Evolutionary conservation across 192 early-diverging fungal species (phyloP).

Genomic region (Backusella macrospora): DNA sequence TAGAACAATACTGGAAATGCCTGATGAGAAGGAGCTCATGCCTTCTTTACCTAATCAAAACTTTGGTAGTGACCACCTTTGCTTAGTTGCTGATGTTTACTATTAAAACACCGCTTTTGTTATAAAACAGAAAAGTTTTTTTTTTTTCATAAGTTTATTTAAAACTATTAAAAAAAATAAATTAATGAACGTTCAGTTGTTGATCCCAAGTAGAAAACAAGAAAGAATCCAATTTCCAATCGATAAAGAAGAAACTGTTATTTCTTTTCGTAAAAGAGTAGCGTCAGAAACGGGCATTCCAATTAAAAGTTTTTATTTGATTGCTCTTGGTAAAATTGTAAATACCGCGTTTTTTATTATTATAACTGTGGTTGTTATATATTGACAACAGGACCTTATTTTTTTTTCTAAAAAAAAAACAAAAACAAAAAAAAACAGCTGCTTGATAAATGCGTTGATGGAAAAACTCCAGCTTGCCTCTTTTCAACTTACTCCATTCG

Average conservation of each 20-base stretch:
- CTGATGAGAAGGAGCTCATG: slow-evolving; percentile 24
- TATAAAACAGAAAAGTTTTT: neutral
- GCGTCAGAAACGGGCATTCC: neutral
- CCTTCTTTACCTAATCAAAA: slow-evolving; percentile 35
- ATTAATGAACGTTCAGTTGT: slow-evolving; percentile 5
- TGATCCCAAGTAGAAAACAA: slow-evolving; percentile 3
- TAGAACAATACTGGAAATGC: slow-evolving; percentile 5
- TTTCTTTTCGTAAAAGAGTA: slow-evolving; percentile 13
- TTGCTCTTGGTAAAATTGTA: slow-evolving; percentile 23
- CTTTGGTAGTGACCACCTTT: slow-evolving; percentile 45
- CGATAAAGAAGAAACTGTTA: slow-evolving; percentile 8
- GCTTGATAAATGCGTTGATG: slow-evolving; percentile 13
- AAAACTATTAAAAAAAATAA: too few species aligned
- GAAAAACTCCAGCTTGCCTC: slow-evolving; percentile 2
- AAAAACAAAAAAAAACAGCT: neutral
- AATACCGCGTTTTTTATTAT: neutral
- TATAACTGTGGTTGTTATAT: neutral
- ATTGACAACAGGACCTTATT: neutral
- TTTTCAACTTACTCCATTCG: slow-evolving; percentile 4
- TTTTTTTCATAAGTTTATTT: neutral
- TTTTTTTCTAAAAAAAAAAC: too few species aligned
- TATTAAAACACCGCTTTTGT: neutral
- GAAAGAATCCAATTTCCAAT: neutral
- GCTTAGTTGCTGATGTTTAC: slow-evolving; percentile 23
- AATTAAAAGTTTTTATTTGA: slow-evolving; percentile 8